Conservation (phyloP, 2,329 filamentous ascomycete species). For the Epichloe brachyelytri region DNA sequence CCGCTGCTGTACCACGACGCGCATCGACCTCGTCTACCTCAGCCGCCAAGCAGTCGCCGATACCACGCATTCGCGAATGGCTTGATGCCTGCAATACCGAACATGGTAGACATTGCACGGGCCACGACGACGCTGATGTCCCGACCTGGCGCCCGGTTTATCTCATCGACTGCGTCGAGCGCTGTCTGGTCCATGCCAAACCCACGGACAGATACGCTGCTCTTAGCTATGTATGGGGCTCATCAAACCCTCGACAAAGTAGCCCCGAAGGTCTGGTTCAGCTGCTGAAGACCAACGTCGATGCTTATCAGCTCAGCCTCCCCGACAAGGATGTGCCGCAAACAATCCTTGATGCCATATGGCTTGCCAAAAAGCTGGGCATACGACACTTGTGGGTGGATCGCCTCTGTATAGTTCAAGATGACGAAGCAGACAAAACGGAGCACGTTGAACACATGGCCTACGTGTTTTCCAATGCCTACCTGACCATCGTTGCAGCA, state of each 20-base stretch:
- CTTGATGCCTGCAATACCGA: constrained; percentile 29
- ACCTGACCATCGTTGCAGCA: constrained; percentile 31
- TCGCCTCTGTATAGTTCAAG: constrained; percentile 31
- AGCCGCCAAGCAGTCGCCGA: constrained; percentile 20
- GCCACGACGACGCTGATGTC: constrained; percentile 12
- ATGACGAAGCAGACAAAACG: constrained; percentile 26
- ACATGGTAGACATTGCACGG: constrained; percentile 27
- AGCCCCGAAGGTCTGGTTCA: constrained; percentile 16
- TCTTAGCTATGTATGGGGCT: constrained; percentile 33
- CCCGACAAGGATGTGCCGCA: constrained; percentile 26
- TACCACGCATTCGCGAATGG: constrained; percentile 28
- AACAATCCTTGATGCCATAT: constrained; percentile 31
- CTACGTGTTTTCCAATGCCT: constrained; percentile 30
- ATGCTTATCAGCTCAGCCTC: constrained; percentile 21
- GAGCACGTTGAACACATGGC: constrained; percentile 32
- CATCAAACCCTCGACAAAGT: constrained; percentile 13
- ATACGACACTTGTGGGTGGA: constrained; percentile 34
- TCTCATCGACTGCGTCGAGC: constrained; percentile 28
- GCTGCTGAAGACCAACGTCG: constrained; percentile 24
- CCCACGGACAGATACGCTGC: constrained; percentile 28
- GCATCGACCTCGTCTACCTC: constrained; percentile 16
- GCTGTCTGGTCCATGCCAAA: constrained; percentile 25
- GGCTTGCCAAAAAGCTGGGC: constrained; percentile 29
- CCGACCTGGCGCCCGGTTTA: constrained; percentile 26
- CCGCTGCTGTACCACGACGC: constrained; percentile 16